These are phyloP conservation scores for Ilex aquifolium DNA, from an alignment of 257 asterid genomes.

Conservation along the genomic window DNA sequence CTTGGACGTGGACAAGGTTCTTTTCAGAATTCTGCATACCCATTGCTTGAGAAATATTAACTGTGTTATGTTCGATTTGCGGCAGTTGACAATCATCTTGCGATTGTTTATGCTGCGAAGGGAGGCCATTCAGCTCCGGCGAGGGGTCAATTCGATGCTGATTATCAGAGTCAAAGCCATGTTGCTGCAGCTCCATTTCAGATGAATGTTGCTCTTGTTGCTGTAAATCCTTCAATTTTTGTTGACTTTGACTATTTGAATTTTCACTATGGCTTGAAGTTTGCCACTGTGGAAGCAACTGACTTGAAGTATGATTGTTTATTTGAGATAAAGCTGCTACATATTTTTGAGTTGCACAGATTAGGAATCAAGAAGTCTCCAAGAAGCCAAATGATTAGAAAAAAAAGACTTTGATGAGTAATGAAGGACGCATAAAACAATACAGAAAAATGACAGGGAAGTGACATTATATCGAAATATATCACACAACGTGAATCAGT, in stretches of 20 bases:
- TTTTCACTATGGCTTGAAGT: conserved; percentile 46
- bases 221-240: conserved; percentile 29
- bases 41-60: conserved; percentile 38
- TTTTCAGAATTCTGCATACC: conserved; percentile 35
- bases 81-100: conserved; percentile 22
- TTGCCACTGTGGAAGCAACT: conserved; percentile 55
- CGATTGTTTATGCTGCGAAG: conserved; percentile 28
- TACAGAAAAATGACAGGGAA: not conserved
- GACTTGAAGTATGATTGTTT: conserved; percentile 36
- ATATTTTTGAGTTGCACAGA: conserved; percentile 14
- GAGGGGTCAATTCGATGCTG: conserved; percentile 33
- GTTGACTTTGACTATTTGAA: conserved; percentile 37
- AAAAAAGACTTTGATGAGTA: too few species aligned
- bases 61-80: conserved; percentile 29
- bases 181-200: conserved; percentile 34
- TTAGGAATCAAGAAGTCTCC: conserved; percentile 3
- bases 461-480: too few species aligned
- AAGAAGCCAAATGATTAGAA: too few species aligned
- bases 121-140: conserved; percentile 24
- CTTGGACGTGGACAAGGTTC: conserved; percentile 32
- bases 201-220: conserved; percentile 42
- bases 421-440: not conserved
- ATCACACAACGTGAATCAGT: too few species aligned
- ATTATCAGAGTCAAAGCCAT: conserved; percentile 37
- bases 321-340: conserved; percentile 42